These are phyloP conservation scores for Ogataea pilisensis DNA, from an alignment of 805 yeast species.

Conservation along the genomic window DNA sequence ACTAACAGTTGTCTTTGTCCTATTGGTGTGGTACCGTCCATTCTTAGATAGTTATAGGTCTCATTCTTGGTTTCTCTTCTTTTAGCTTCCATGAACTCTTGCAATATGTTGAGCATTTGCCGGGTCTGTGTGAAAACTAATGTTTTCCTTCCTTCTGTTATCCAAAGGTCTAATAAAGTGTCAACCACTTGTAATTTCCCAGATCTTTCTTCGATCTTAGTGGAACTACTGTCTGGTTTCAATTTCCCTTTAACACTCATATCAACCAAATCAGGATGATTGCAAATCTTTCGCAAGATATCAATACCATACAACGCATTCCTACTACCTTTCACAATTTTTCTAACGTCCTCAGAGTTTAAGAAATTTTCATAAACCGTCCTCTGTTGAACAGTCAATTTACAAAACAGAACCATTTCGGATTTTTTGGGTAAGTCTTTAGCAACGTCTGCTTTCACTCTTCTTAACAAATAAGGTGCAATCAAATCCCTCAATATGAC, in stretches of 20 bases:
- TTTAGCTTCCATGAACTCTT: constrained; percentile 51
- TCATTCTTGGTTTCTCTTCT: constrained; percentile 21
- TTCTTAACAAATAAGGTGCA: constrained; percentile 80
- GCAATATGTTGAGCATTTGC: constrained; percentile 89
- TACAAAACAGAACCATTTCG: constrained; percentile 92
- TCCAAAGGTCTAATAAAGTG: constrained; percentile 74
- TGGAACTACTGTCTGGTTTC: constrained; percentile 11
- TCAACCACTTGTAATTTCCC: constrained; percentile 91
- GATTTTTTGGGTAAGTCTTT: constrained; percentile 88
- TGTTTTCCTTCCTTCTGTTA: constrained; percentile 68
- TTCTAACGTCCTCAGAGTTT: constrained; percentile 67
- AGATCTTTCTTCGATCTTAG: constrained; percentile 47
- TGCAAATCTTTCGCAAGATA: constrained; percentile 84
- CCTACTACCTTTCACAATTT: constrained; percentile 70
- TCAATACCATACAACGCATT: constrained; percentile 89
- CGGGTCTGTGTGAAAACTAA: constrained; percentile 88
- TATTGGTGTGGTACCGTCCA: constrained; percentile 94
- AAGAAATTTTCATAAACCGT: constrained; percentile 70
- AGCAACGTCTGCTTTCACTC: constrained; percentile 93
- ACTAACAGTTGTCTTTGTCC: constrained; percentile 72
- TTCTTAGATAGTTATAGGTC: constrained; percentile 56
- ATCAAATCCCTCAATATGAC: constrained; percentile 83
- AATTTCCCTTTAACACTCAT: constrained; percentile 34
- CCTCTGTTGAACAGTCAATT: constrained; percentile 72
- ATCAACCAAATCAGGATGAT: constrained; percentile 84